These are phyloP conservation scores for Oryza meridionalis DNA, from an alignment of 176 grass and related monocot genomes.

Conservation along the genomic window DNA sequence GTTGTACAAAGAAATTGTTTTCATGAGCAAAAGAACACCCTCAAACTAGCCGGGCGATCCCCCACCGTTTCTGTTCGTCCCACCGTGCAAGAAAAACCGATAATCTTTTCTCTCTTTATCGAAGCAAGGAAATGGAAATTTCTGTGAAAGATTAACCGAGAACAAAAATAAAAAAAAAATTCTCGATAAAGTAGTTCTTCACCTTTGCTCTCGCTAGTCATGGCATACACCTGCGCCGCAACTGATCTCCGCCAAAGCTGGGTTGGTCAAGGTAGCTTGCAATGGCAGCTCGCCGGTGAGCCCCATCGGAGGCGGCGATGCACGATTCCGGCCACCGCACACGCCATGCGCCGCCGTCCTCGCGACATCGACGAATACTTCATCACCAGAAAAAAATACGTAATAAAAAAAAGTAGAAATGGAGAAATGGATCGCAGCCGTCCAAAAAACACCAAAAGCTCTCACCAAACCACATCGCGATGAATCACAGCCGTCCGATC, in stretches of 20 bases:
- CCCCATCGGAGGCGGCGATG: background rate
- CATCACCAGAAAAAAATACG: too few species aligned
- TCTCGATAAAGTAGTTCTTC: background rate
- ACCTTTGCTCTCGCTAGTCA: too few species aligned
- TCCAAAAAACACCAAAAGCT: background rate
- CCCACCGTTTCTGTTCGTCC: too few species aligned
- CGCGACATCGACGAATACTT: background rate
- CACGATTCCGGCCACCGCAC: background rate
- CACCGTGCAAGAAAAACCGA: background rate
- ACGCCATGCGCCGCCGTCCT: background rate
- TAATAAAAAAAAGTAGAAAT: background rate
- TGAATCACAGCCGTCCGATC: slow-evolving; percentile 31
- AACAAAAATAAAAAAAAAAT: background rate
- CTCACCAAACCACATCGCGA: background rate
- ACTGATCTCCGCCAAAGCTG: background rate
- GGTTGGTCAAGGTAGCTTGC: background rate
- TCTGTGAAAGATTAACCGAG: background rate
- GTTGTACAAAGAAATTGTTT: background rate
- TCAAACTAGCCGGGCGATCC: too few species aligned
- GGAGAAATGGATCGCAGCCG: slow-evolving; percentile 1
- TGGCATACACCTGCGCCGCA: background rate
- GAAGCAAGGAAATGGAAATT: background rate
- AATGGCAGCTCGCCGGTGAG: background rate
- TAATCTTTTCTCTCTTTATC: background rate
- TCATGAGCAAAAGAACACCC: background rate